Evolutionary conservation across 2,329 filamentous ascomycete genomes (phyloP), one percentile per base, ranked within the genome.

Genomic region (Geosmithia flava): DNA sequence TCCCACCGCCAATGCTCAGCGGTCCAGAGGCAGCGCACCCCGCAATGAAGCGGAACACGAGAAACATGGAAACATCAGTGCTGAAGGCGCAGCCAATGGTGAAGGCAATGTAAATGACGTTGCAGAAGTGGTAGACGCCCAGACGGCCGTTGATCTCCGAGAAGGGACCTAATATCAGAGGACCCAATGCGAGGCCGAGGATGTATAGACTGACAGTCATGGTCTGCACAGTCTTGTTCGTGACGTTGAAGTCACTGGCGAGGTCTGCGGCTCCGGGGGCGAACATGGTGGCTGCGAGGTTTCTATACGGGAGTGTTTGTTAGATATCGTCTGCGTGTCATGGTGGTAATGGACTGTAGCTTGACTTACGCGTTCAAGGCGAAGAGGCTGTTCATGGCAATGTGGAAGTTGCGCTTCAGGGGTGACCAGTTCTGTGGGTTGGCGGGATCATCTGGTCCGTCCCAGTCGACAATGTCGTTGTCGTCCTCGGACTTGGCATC

Each of bases 181-280:
- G 75, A 1, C 76, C 76, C 2, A 70, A 65, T 49, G 69, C 70
- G 55, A 76, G 78, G 2, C 71, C 72, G 3, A 75, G 58, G 42
- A 75, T 60, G 51, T 72, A 75, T 3, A 75, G 53, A 0, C 70
- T 47, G 15, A 48, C 44, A 16, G 47, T 47, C 30, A 51, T 47
- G 7, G 56, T 80, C 76, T 64, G 65, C 2, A 79, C 54, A 46
- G 69, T 60, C 6, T 65, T 55, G 51, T 63, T 68, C 7, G 63
- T 66, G 2, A 68, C 68, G 39, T 67, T 39, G 48, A 82, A 79
- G 3, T 78, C 72, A 7, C 55, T 45, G 58, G 75, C 69, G 7
- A 81, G 62, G 20, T 72, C 59, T 0, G 68, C 67, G 1, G 19
- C 17, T 8, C 44, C 17, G 11, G 44, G 44, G 15, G 44, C 44